Percentiles rank a stretch among this genome's conserved stretches.
These are phyloP conservation scores for Phytophthora pisi DNA, from an alignment of 352 stramenopile genomes.

Conservation along the genomic window DNA sequence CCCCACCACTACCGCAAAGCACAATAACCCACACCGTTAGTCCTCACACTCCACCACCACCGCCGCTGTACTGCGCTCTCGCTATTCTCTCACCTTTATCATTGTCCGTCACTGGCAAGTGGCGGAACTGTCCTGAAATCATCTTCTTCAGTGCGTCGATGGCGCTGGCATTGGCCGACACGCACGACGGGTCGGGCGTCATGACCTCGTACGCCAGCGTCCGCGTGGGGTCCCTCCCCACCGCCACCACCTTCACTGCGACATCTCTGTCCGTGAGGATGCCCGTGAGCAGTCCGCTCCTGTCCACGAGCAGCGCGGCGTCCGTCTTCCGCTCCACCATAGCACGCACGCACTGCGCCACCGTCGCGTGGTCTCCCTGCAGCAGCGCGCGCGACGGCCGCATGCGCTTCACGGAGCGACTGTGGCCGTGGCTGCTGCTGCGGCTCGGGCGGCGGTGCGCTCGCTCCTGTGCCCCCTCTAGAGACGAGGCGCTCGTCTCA, in stretches of 20 bases:
- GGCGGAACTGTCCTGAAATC: slow-evolving; percentile 95
- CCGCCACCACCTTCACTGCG: slow-evolving; percentile 92
- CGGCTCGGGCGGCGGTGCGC: slow-evolving; percentile 27
- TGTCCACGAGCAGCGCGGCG: slow-evolving; percentile 92
- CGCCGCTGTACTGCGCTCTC: background rate
- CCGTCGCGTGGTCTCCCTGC: slow-evolving; percentile 70
- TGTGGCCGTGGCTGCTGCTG: slow-evolving; percentile 28
- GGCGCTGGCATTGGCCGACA: slow-evolving; percentile 91
- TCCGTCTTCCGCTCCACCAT: slow-evolving; percentile 92
- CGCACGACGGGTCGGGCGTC: slow-evolving; percentile 95
- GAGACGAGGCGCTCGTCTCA: slow-evolving; percentile 9
- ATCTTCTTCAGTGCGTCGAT: slow-evolving; percentile 98
- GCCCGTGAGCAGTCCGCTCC: slow-evolving; percentile 89
- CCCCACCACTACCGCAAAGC: slow-evolving; percentile 82
- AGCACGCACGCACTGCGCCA: slow-evolving; percentile 78
- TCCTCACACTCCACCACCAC: background rate
- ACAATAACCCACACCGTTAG: background rate
- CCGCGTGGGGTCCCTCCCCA: slow-evolving; percentile 75
- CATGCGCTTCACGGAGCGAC: slow-evolving; percentile 58
- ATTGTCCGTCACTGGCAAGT: slow-evolving; percentile 94
- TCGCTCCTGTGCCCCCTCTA: slow-evolving; percentile 10
- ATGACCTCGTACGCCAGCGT: slow-evolving; percentile 92
- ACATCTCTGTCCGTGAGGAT: slow-evolving; percentile 98
- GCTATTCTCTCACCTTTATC: slow-evolving; percentile 63
- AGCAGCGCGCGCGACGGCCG: slow-evolving; percentile 70